phyloP scores from a whole-genome alignment of 495 filamentous ascomycete species.

The Lineolata rhizophorae region DNA sequence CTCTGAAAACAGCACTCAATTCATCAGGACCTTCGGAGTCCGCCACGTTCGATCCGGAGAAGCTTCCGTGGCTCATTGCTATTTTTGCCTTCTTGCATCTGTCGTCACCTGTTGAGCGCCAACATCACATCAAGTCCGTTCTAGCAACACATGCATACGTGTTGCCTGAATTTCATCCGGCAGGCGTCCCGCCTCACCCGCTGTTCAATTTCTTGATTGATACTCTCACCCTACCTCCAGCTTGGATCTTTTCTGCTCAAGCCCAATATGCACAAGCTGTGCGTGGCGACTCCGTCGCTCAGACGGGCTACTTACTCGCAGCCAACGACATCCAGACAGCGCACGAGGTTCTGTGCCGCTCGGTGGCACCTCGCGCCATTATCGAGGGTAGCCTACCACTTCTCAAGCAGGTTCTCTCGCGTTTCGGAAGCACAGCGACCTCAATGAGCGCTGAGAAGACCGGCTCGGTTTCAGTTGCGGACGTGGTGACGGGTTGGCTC shows the following conservation, averaged over 20 bases:
- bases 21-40: too few species aligned
- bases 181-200: too few species aligned
- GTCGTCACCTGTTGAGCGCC: not conserved
- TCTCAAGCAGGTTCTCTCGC: conserved; percentile 37
- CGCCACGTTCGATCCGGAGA: too few species aligned
- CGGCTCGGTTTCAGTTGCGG: not conserved
- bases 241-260: conserved; percentile 75
- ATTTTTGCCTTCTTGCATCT: not conserved
- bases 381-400: conserved; percentile 53
- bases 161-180: too few species aligned
- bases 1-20: too few species aligned
- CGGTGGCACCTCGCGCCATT: conserved; percentile 58
- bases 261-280: conserved; percentile 56
- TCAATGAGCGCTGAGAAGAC: too few species aligned
- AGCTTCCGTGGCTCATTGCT: not conserved
- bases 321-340: conserved; percentile 60
- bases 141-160: not conserved
- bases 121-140: not conserved
- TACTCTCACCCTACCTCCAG: conserved; percentile 34
- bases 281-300: conserved; percentile 35
- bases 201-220: too few species aligned
- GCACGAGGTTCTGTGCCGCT: conserved; percentile 53
- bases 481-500: conserved; percentile 37
- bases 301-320: conserved; percentile 54
- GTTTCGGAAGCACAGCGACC: too few species aligned